Evolutionary conservation across 805 yeast species (phyloP), one percentile per base, ranked within the genome.

Genomic region (Candida tibetensis): DNA sequence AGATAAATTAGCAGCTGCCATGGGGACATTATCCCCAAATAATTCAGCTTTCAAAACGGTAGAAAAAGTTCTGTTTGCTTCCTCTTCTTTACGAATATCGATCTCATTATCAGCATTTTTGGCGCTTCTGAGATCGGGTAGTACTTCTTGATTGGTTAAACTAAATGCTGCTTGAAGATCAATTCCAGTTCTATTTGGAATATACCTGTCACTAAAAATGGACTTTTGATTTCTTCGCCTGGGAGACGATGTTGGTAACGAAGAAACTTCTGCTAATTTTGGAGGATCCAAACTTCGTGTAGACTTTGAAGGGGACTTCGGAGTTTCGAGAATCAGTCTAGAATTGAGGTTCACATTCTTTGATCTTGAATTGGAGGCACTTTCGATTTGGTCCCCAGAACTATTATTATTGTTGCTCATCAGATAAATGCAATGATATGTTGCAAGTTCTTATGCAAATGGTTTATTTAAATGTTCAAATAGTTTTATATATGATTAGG

Each of bases 81-180:
- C 95, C 48, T 82, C 83, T 53, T 81, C 87, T 46, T 79, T 72
- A 46, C 81, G 74, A 27, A 71, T 66, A 45, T 85, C 93, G 16
- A 83, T 64, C 49, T 85, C 95, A 47, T 73, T 74, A 36, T 75
- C 80, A 5, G 64, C 55, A 42, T 41, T 23, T 52, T 52, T 32
- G 57, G 60, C 29, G 35, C 55, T 50, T 25, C 65, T 44, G 25
- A 62, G 47, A 31, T 64, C 64, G 2, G 71, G 70, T 13, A 62
- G 14, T 57, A 74, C 53, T 13, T 67, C 75, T 40, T 69, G 75
- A 36, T 64, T 62, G 17, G 71, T 72, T 34, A 81, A 62, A 41
- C 80, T 75, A 57, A 80, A 83, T 5, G 96, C 96, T 0, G 96
- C 88, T 52, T 87, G 93, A 12, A 91, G 66, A 52, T 88, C 95